Evolutionary conservation across 1,284 basidiomycete genomes (phyloP).

Genomic region (Macrocystidia cucumis): DNA sequence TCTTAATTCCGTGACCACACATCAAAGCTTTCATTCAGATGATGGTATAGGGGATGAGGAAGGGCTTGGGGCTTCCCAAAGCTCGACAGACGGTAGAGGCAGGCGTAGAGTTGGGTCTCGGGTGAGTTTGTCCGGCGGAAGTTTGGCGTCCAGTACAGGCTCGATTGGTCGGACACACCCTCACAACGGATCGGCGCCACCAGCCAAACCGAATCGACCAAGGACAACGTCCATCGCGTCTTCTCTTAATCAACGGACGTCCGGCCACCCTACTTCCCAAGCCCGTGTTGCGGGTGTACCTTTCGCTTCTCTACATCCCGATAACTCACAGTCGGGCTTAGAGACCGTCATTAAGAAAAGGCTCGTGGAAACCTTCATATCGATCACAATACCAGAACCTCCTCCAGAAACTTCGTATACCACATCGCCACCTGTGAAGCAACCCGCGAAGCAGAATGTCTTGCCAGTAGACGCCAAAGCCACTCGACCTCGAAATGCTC

Average conservation of each 20-base stretch:
- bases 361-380: slow-evolving; percentile 73
- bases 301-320: slow-evolving; percentile 31
- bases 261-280: too few relatives aligned
- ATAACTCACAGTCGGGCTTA: slow-evolving; percentile 58
- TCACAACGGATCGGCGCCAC: slow-evolving; percentile 18
- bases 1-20: slow-evolving; percentile 42
- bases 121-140: slow-evolving; percentile 25
- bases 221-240: slow-evolving; percentile 48
- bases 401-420: slow-evolving; percentile 7
- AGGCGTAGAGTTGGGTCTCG: slow-evolving; percentile 17
- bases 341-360: slow-evolving; percentile 67
- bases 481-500: too few relatives aligned
- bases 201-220: slow-evolving; percentile 30
- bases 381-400: slow-evolving; percentile 33
- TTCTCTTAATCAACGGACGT: slow-evolving; percentile 19
- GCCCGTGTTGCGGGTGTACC: slow-evolving; percentile 11
- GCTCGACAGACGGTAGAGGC: slow-evolving; percentile 6
- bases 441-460: slow-evolving; percentile 7
- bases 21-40: slow-evolving; percentile 38
- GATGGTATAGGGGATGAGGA: slow-evolving; percentile 27
- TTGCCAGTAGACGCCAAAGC: slow-evolving; percentile 6
- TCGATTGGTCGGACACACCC: slow-evolving; percentile 9
- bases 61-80: slow-evolving; percentile 16
- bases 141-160: slow-evolving; percentile 17
- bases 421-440: slow-evolving; percentile 10